Evolutionary conservation across 805 yeast genomes (phyloP).

Genomic region (Candida chauliodis): DNA sequence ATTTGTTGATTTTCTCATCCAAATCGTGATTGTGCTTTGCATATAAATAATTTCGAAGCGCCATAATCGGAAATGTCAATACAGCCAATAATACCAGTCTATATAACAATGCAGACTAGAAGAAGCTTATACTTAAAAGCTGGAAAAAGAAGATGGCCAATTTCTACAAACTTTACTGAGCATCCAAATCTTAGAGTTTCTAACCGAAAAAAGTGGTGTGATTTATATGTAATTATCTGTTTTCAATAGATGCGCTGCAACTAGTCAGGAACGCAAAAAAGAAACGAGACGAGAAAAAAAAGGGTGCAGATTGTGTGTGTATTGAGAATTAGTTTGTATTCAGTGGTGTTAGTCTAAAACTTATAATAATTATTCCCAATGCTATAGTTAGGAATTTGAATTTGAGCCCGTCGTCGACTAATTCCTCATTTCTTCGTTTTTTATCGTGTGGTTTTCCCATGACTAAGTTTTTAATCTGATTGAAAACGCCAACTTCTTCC

Average conservation of each 20-base stretch:
- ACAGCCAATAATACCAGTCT: neutral
- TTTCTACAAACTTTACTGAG: neutral
- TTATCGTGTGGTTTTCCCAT: constrained; percentile 20
- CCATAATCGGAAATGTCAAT: constrained; percentile 21
- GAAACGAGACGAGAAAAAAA: too few relatives aligned
- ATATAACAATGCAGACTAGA: neutral
- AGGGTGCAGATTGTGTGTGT: too few relatives aligned
- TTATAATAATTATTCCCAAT: constrained; percentile 39
- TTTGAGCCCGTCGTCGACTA: constrained; percentile 39
- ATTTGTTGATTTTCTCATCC: constrained; percentile 8
- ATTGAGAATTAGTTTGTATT: too few relatives aligned
- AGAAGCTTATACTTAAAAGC: neutral
- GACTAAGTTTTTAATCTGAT: constrained; percentile 32
- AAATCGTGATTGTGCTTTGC: constrained; percentile 29
- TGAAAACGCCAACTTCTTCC: constrained; percentile 28
- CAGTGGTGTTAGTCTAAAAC: constrained; percentile 34
- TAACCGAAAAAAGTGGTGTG: constrained; percentile 1
- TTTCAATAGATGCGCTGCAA: too few relatives aligned
- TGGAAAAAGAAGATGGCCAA: too few relatives aligned
- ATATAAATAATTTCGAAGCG: constrained; percentile 39
- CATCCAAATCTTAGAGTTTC: too few relatives aligned
- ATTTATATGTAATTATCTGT: too few relatives aligned
- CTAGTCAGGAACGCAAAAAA: too few relatives aligned
- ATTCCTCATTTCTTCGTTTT: constrained; percentile 15
- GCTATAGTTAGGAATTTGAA: constrained; percentile 42